Conservation (phyloP, 768 basidiomycete genomes). For the Lactarius hengduanensis region DNA sequence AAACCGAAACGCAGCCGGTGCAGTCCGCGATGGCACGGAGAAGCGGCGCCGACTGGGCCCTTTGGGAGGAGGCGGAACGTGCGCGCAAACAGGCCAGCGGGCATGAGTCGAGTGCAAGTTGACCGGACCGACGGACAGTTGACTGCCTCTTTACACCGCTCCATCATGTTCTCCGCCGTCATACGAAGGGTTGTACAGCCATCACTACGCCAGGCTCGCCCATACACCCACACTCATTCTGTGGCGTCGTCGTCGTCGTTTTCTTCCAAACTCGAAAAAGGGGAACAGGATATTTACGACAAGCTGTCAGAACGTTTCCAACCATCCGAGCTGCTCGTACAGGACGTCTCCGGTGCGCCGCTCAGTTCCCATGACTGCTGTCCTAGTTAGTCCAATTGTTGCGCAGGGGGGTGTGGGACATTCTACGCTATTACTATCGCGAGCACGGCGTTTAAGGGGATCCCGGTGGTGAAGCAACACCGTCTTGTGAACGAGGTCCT, state of each 20-base stretch:
- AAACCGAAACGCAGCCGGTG: background rate
- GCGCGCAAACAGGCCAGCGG: background rate
- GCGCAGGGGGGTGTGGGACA: conserved; percentile 88
- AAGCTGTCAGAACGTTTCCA: conserved; percentile 75
- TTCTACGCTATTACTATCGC: conserved; percentile 94
- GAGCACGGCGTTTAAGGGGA: conserved; percentile 80
- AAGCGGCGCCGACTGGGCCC: too few relatives aligned
- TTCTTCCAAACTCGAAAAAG: conserved; percentile 42
- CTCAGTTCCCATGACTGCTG: conserved; percentile 6
- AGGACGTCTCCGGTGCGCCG: conserved; percentile 88
- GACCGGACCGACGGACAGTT: background rate
- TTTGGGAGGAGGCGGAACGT: background rate
- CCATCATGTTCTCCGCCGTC: conserved; percentile 32
- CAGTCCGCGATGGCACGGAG: background rate
- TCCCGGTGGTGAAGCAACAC: conserved; percentile 91
- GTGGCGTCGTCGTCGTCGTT: conserved; percentile 6
- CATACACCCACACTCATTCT: conserved; percentile 26
- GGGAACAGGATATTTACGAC: conserved; percentile 66
- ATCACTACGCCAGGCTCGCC: conserved; percentile 24
- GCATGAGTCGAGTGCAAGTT: background rate
- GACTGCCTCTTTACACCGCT: too few relatives aligned
- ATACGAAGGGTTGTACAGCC: conserved; percentile 30
- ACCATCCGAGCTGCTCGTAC: conserved; percentile 80
- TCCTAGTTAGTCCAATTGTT: background rate
- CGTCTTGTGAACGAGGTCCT: conserved; percentile 81